Evolutionary conservation across 495 filamentous ascomycete genomes (phyloP).

Genomic region (Podospora bellae-mahoneyi): DNA sequence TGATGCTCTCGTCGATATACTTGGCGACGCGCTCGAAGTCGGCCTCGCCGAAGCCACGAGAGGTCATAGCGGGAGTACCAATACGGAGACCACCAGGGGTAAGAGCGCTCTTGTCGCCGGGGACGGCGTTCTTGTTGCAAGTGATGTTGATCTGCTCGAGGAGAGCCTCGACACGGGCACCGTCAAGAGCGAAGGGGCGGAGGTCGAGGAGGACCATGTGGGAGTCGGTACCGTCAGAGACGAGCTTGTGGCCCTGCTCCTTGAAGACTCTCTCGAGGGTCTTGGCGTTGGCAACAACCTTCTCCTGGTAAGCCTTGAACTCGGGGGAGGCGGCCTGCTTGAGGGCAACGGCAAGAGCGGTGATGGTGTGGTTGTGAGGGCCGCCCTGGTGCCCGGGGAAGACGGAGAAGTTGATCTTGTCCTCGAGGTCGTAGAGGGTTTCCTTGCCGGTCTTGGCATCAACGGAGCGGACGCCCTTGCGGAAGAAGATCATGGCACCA

Average conservation of each 20-base stretch:
- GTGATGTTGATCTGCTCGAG: conserved; percentile 98
- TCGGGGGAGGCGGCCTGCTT: conserved; percentile 91
- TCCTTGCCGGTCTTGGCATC: conserved; percentile 91
- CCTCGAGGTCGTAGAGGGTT: conserved; percentile 87
- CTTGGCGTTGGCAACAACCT: conserved; percentile 91
- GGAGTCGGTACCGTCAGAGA: conserved; percentile 93
- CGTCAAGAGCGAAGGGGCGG: conserved; percentile 73
- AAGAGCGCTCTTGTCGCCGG: conserved; percentile 95
- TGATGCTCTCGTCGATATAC: conserved; percentile 84
- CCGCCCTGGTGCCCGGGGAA: conserved; percentile 99
- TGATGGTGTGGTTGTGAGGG: conserved; percentile 99
- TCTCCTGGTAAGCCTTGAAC: conserved; percentile 94
- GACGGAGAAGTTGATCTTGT: conserved; percentile 97
- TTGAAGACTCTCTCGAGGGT: conserved; percentile 79
- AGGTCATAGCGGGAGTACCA: conserved; percentile 95
- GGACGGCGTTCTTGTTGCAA: conserved; percentile 98
- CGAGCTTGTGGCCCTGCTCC: conserved; percentile 81
- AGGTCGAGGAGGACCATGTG: conserved; percentile 98
- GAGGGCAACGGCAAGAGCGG: conserved; percentile 91
- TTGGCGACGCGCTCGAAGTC: conserved; percentile 87
- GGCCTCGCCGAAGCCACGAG: conserved; percentile 85
- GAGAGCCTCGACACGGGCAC: conserved; percentile 93
- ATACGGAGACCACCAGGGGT: conserved; percentile 93
- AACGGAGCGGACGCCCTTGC: conserved; percentile 84
- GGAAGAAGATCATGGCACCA: conserved; percentile 99